Percentiles rank a stretch among this genome's conserved stretches.
Conservation (phyloP, 2,329 filamentous ascomycete genomes). For the Lecanosticta acicola region DNA sequence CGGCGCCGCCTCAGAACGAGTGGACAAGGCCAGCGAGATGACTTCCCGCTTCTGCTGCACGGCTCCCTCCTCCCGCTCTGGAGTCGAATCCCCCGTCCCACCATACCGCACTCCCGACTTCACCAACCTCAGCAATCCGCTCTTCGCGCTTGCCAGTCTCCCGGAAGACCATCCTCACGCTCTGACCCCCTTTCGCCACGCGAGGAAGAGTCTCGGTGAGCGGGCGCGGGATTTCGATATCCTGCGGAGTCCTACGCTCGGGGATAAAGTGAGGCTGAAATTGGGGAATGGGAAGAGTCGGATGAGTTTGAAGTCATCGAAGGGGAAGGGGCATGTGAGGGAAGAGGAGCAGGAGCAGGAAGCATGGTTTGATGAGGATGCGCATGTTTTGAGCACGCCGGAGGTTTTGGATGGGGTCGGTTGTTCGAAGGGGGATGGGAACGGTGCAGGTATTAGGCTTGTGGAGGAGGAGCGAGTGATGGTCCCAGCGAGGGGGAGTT, state of each 20-base stretch:
- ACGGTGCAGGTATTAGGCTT: too few species aligned
- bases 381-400: not conserved
- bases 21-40: too few species aligned
- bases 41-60: slow-evolving; percentile 17
- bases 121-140: slow-evolving; percentile 11
- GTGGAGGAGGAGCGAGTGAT: not conserved
- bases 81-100: slow-evolving; percentile 18
- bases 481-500: not conserved
- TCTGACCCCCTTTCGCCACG: slow-evolving; percentile 5
- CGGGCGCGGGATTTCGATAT: not conserved
- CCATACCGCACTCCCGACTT: slow-evolving; percentile 11
- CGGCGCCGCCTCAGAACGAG: not conserved
- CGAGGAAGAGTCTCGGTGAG: not conserved
- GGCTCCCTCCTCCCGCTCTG: slow-evolving; percentile 13
- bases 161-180: slow-evolving; percentile 31
- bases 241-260: not conserved
- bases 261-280: slow-evolving; percentile 2
- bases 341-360: not conserved
- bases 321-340: not conserved
- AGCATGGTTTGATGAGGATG: slow-evolving; percentile 2
- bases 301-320: not conserved
- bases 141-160: slow-evolving; percentile 27
- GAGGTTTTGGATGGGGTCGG: not conserved
- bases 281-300: slow-evolving; percentile 1
- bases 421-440: too few species aligned